Base-by-base conservation (phyloP, 768 basidiomycete genomes). In the Trametopsis cervina region DNA sequence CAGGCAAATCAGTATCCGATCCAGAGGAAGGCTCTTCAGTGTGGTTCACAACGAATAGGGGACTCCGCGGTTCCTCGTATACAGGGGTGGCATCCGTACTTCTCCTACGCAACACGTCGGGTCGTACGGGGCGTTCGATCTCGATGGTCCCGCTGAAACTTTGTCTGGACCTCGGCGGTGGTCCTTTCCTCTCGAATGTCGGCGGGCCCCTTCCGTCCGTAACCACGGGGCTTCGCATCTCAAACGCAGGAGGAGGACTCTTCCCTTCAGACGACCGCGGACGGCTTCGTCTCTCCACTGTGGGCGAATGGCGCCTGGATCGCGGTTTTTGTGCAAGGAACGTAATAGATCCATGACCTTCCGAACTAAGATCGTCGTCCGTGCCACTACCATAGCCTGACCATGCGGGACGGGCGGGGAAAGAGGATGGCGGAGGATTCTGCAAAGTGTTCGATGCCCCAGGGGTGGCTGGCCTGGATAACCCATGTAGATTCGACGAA, bases 391-490 rank as follows among this genome's bases (percentile, higher is more conserved):
- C 29, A 33, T 33, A 33, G 29, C 29, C 29, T 33, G 29, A 33
- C 29, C 29, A 7, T 7, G 9, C 15, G 7, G 29, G 29, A 33
- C 29, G 29, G 15, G 29, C 29, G 9, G 29, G 29, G 15, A 33
- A 33, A 7, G 29, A 33, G 29, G 29, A 33, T 7, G 29, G 29
- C 7, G 29, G 29, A 22, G 40, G 36, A 22, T 36, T 15, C 4
- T 24, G 37, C 27, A 18, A 21, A 20, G 47, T 50, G 23, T 47
- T 27, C n/a, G n/a, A n/a, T n/a, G n/a, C n/a, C 3, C 51, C 54
- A 4, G 55, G 55, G 22, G 55, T 57, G 39, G 52, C 41, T 18
- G 55, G 39, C 11, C 52, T 46, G 17, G 55, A 51, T n/a, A 47
- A 40, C 35, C 52, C 44, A 17, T 49, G 45, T 33, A 33, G 29